Percentiles rank a stretch among this genome's conserved stretches.
Conservation (phyloP, 148 eudicot genomes). For the Amaranthus hypochondriacus region DNA sequence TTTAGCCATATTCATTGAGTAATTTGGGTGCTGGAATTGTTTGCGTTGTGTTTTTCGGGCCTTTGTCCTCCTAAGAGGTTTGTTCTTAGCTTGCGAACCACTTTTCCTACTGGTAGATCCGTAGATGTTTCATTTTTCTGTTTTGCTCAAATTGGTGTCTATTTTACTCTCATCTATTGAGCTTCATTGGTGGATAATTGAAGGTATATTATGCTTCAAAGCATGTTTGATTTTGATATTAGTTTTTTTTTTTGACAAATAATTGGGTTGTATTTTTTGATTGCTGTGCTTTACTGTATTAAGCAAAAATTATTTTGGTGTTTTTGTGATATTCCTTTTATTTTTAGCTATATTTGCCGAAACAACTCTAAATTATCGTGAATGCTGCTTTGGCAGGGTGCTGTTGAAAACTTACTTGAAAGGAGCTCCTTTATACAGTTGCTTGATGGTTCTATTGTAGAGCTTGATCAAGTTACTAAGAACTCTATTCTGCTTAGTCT, state of each 20-base stretch:
- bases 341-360: neutral
- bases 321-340: neutral
- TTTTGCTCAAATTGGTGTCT: neutral
- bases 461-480: conserved; percentile 46
- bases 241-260: neutral
- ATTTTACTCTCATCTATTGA: neutral
- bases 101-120: neutral
- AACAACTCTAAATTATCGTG: conserved; percentile 8
- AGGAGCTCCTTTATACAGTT: conserved; percentile 71
- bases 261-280: neutral
- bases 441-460: conserved; percentile 60
- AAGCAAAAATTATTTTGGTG: neutral
- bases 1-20: too few species aligned
- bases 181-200: neutral
- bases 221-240: neutral
- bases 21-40: neutral
- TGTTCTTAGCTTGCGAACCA: neutral
- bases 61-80: neutral
- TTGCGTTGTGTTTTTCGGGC: neutral
- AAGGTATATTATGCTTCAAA: neutral
- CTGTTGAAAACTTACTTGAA: conserved; percentile 77
- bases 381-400: conserved; percentile 55
- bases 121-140: neutral
- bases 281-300: neutral
- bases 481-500: conserved; percentile 50